Percentiles rank a stretch among this genome's conserved stretches.
Conservation (phyloP, 2,329 filamentous ascomycete species). For the Passalora sequoiae region DNA sequence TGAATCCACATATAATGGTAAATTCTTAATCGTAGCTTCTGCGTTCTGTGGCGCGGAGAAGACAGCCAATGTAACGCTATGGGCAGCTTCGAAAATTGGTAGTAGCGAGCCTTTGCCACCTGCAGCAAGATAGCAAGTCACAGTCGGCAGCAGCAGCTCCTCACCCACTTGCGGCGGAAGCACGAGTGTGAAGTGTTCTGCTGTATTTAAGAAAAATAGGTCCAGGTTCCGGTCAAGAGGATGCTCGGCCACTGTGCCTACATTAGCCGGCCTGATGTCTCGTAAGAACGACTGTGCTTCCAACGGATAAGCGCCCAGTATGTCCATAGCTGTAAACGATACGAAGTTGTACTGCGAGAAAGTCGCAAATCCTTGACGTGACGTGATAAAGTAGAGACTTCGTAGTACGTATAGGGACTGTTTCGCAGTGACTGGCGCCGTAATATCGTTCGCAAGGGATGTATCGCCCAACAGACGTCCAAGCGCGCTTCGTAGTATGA, state of each 20-base stretch:
- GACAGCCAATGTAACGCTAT: conserved; percentile 73
- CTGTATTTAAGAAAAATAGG: conserved; percentile 80
- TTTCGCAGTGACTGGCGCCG: conserved; percentile 61
- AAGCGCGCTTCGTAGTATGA: conserved; percentile 68
- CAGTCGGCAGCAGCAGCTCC: conserved; percentile 66
- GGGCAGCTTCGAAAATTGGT: conserved; percentile 81
- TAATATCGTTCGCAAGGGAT: conserved; percentile 50
- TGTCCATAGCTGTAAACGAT: conserved; percentile 75
- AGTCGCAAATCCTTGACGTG: conserved; percentile 62
- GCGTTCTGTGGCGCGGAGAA: conserved; percentile 76
- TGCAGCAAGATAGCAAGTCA: conserved; percentile 66
- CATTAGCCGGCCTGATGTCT: conserved; percentile 53
- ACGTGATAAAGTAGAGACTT: conserved; percentile 76
- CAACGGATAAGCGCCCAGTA: conserved; percentile 64
- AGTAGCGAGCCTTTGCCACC: conserved; percentile 54
- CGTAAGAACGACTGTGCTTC: conserved; percentile 63
- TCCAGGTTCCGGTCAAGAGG: conserved; percentile 69
- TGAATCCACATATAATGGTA: conserved; percentile 78
- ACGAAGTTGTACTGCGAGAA: conserved; percentile 85
- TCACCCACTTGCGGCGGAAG: conserved; percentile 65
- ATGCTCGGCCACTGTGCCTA: conserved; percentile 54
- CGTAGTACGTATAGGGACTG: conserved; percentile 70
- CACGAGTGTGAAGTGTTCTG: conserved; percentile 73
- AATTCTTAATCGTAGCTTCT: conserved; percentile 61
- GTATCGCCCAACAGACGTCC: conserved; percentile 58